Base-by-base conservation (phyloP, 495 filamentous ascomycete genomes). In the Hyphodiscus hymeniophilus region DNA sequence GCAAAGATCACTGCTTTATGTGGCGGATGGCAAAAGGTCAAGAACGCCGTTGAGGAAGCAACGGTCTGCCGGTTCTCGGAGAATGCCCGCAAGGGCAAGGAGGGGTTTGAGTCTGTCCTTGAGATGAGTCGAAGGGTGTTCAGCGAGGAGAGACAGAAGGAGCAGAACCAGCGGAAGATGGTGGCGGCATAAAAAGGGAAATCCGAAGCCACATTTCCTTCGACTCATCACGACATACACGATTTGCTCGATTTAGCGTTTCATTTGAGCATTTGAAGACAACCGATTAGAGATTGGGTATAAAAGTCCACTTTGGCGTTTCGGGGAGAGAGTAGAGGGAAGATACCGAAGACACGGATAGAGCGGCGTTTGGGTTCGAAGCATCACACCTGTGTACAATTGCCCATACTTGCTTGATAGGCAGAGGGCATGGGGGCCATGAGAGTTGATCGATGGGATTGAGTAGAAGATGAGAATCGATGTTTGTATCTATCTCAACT, bases 21-120 rank as follows among this genome's bases (percentile, higher is more conserved):
- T 61, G 91, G 94, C 49, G 92, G 92, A 16, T 97, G 91, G 87
- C 86, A 95, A 65, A 88, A 87, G 58, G 81, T 98, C 60, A 90
- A 85, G 68, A 92, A 87, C 60, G 85, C 81, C 63, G 89, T 98
- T 56, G 92, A 98, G 67, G 87, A 95, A 54, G 82, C 87, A 34
- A 85, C 86, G 17, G 81, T 96, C 22, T 88, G 86, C 57, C 68
- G 87, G 44, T 97, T 98, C 66, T 71, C 77, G 35, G 87, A 98
- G 61, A 98, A 98, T 61, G 94, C 94, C 20, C 72, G 71, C 52
- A 85, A 82, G 62, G 92, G 92, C 40, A 80, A 84, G 44, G 86
- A 95, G 60, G 92, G 92, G 0, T 98, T 98, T 59, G 92, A 98
- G 63, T 77, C 81, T 38, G 92, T 98, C 30, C 74, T 98, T 20